Evolutionary conservation across 352 stramenopile species (phyloP).

Genomic region (Pythium apleroticum): DNA sequence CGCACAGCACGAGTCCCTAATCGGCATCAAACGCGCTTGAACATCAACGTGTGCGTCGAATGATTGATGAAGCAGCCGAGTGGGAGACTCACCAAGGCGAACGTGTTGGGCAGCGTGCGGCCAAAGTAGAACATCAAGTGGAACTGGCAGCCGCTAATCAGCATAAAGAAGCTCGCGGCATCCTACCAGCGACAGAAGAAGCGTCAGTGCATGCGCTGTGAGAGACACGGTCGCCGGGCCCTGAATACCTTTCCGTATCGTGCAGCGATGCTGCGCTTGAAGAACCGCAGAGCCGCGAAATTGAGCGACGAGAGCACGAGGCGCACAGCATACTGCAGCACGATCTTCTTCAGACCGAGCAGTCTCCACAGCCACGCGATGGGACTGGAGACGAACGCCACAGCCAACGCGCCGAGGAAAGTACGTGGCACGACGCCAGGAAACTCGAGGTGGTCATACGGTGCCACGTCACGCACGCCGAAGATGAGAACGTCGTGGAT

Average conservation of each 20-base stretch:
- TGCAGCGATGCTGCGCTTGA: conserved; percentile 56
- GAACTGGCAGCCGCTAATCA: conserved; percentile 94
- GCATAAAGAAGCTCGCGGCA: conserved; percentile 69
- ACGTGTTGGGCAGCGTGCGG: conserved; percentile 97
- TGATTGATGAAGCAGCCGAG: conserved; percentile 29
- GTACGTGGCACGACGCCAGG: conserved; percentile 98
- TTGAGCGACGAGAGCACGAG: conserved; percentile 61
- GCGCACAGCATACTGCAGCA: conserved; percentile 61
- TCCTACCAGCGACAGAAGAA: conserved; percentile 23
- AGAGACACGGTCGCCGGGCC: neutral
- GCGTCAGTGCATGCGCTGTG: neutral
- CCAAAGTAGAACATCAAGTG: conserved; percentile 98
- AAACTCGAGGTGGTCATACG: conserved; percentile 97
- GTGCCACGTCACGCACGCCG: conserved; percentile 36
- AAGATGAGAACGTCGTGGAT: conserved; percentile 95
- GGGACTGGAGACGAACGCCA: conserved; percentile 51
- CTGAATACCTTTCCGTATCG: conserved; percentile 50
- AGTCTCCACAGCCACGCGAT: conserved; percentile 30
- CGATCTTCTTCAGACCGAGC: conserved; percentile 40
- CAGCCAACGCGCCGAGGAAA: conserved; percentile 90
- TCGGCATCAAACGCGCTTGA: neutral
- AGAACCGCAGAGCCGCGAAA: conserved; percentile 50
- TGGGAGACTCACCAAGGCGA: conserved; percentile 87
- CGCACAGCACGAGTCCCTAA: conserved; percentile 63
- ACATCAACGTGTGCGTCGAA: neutral